Base-by-base conservation (phyloP, 345 rosid genomes). In the Rhizophora apiculata region DNA sequence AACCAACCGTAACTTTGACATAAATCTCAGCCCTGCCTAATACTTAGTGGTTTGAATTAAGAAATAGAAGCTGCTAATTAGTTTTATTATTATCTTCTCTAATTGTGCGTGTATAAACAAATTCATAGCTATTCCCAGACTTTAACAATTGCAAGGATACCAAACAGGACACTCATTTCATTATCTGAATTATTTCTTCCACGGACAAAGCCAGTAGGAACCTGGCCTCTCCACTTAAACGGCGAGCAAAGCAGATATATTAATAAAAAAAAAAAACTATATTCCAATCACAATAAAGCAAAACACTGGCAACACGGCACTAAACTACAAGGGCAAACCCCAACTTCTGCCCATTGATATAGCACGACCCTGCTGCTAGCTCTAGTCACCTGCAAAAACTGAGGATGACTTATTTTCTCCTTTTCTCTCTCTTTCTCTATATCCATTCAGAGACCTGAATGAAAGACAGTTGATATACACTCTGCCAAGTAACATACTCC, bases 81-180 rank as follows among this genome's bases (percentile, higher is more conserved):
- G 37, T 34, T 34, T 34, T 34, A 9, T 34, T 9, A 34, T 34
- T 34, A 34, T 34, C 37, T 34, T 34, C 37, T 34, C 37, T 34
- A 1, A 24, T 0, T 34, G 1, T 34, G 37, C 8, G 37, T 8
- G 37, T 8, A 9, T 8, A 34, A 34, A 34, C 37, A 34, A 34
- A 34, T 34, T 34, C 37, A 34, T 34, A 34, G 37, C 9, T 9
- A 1, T 9, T 7, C 37, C 8, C 8, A 9, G 37, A 34, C 39
- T 49, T 53, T 34, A 32, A 49, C 62, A 62, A 62, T 64, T 65
- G 61, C 67, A 76, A 48, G 69, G 60, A 60, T 63, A 52, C 49
- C 49, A 43, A 63, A 57, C 75, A 64, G 36, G 67, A 60, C 62
- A 65, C 68, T 70, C 74, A 81, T 83, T 81, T 60, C 82, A 73